Conservation (phyloP, 2,329 filamentous ascomycete species). For the Calonectria hawksworthii region DNA sequence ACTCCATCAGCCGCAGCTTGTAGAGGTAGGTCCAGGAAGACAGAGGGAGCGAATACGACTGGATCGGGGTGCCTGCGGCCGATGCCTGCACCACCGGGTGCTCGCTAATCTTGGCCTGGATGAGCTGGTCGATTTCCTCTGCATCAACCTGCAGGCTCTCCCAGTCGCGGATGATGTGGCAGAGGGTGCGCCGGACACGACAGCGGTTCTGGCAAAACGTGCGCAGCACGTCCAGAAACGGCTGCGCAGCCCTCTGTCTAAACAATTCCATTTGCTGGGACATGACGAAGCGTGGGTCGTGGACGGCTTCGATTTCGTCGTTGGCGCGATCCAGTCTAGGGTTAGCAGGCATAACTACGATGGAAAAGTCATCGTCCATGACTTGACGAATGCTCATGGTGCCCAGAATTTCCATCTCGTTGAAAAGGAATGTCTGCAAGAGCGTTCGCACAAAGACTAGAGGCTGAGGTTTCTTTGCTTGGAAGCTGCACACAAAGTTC, state of each 20-base stretch:
- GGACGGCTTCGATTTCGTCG: constrained; percentile 80
- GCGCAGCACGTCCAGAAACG: constrained; percentile 87
- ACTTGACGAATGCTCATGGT: constrained; percentile 79
- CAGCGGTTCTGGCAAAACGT: constrained; percentile 92
- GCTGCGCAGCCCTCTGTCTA: constrained; percentile 72
- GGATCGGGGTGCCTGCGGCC: constrained; percentile 54
- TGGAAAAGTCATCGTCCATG: constrained; percentile 84
- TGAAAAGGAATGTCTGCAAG: constrained; percentile 81
- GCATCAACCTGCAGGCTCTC: constrained; percentile 86
- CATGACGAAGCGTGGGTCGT: constrained; percentile 81
- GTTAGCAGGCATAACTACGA: constrained; percentile 80
- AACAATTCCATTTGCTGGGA: constrained; percentile 81
- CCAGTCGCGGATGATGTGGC: constrained; percentile 86
- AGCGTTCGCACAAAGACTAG: constrained; percentile 86
- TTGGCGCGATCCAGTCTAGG: constrained; percentile 79
- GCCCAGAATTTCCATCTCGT: constrained; percentile 78
- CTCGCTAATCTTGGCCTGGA: constrained; percentile 74
- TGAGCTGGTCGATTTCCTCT: constrained; percentile 79
- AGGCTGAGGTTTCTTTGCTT: constrained; percentile 85
- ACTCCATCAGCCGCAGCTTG: constrained; percentile 90
- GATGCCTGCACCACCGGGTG: constrained; percentile 64
- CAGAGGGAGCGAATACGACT: constrained; percentile 78
- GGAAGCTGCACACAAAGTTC: constrained; percentile 82
- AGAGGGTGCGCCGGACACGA: constrained; percentile 89
- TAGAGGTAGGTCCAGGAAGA: constrained; percentile 92